These are phyloP conservation scores for Colletotrichum agaves DNA, from an alignment of 2,329 filamentous ascomycete species.

Conservation along the genomic window DNA sequence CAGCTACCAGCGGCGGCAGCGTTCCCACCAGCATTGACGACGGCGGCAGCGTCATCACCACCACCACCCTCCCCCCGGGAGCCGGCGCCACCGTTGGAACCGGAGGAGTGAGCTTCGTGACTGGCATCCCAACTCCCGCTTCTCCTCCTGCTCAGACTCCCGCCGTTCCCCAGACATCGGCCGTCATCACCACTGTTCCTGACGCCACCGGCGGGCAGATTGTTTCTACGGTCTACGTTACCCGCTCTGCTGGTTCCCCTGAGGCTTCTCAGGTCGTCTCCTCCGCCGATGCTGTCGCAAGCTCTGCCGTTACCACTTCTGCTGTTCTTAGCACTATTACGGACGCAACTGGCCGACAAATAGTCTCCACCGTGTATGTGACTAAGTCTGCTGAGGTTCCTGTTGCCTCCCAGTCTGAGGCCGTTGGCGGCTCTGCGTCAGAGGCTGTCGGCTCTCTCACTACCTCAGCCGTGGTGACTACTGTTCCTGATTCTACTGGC, in stretches of 20 bases:
- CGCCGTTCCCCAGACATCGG: constrained; percentile 23
- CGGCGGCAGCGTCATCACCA: constrained; percentile 35
- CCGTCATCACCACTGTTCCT: constrained; percentile 1
- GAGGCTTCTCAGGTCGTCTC: constrained; percentile 1
- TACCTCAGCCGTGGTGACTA: constrained; percentile 24
- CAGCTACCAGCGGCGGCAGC: constrained; percentile 7
- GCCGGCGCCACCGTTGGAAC: constrained; percentile 36
- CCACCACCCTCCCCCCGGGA: constrained; percentile 31
- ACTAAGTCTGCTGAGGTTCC: constrained; percentile 9
- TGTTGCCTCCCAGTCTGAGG: constrained; percentile 1
- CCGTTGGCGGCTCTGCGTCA: constrained; percentile 1
- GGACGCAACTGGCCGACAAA: background rate
- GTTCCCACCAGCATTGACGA: constrained; percentile 24
- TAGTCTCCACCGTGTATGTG: constrained; percentile 32
- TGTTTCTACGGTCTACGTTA: constrained; percentile 27
- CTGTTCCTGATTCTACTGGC: background rate
- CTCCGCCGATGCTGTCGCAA: constrained; percentile 10
- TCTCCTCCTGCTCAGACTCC: constrained; percentile 27
- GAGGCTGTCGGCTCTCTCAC: constrained; percentile 4
- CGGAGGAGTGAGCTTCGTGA: constrained; percentile 35
- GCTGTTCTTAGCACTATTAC: constrained; percentile 22
- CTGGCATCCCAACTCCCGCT: constrained; percentile 32
- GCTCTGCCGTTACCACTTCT: constrained; percentile 13
- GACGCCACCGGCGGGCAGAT: background rate
- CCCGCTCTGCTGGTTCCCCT: constrained; percentile 2